These are phyloP conservation scores for Coprinopsis sp. DNA, from an alignment of 768 basidiomycete species.

Conservation along the genomic window DNA sequence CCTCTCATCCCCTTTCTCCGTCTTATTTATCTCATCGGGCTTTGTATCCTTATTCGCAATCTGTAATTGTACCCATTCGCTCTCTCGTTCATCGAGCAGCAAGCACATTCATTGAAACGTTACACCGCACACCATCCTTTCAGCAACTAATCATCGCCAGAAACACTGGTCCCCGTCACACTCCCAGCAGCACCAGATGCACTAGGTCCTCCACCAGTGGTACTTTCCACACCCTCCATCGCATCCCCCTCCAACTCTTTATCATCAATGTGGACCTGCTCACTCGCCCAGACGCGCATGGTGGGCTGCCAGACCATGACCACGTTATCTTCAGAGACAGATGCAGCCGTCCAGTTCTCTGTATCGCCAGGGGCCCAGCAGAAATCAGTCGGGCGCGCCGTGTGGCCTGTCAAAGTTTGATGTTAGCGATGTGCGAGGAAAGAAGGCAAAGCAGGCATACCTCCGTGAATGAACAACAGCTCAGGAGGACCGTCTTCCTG, in stretches of 20 bases:
- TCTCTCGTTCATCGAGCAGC: too few relatives aligned
- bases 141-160: conserved; percentile 44
- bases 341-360: conserved; percentile 83
- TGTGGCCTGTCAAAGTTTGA: conserved; percentile 60
- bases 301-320: conserved; percentile 98
- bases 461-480: conserved; percentile 92
- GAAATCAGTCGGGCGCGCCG: conserved; percentile 87
- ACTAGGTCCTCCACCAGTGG: too few relatives aligned
- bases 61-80: too few relatives aligned
- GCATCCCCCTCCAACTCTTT: conserved; percentile 79
- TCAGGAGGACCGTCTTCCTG: conserved; percentile 98
- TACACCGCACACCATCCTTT: conserved; percentile 1
- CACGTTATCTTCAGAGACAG: conserved; percentile 94
- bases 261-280: conserved; percentile 78
- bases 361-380: conserved; percentile 85
- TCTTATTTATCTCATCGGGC: neutral
- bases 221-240: conserved; percentile 69
- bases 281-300: conserved; percentile 90
- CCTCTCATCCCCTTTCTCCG: neutral
- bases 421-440: conserved; percentile 1
- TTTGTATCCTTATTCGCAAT: neutral
- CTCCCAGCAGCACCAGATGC: conserved; percentile 34
- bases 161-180: conserved; percentile 49
- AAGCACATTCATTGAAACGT: neutral
- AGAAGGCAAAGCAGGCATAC: conserved; percentile 35